phyloP scores from a whole-genome alignment of 768 basidiomycete genomes.

The Astraeus odoratus region DNA sequence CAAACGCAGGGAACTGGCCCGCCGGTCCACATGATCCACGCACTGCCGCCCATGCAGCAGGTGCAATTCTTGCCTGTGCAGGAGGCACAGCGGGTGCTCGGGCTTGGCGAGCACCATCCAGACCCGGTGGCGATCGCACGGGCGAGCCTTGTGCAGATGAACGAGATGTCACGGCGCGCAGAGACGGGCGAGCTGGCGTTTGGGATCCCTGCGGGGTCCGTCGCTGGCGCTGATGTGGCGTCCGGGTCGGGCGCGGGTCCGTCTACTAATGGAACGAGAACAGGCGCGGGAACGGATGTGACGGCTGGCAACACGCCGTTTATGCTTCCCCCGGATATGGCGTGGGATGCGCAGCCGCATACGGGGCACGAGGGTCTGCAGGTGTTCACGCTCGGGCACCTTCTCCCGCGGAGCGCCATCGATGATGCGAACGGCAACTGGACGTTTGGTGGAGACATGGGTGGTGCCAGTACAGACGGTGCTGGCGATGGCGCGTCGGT shows the following conservation, averaged over 20 bases:
- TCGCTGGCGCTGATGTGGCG: constrained; percentile 8
- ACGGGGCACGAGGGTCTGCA: constrained; percentile 58
- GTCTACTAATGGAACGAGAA: neutral
- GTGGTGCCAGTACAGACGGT: constrained; percentile 2
- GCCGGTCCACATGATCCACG: constrained; percentile 1
- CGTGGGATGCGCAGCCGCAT: constrained; percentile 23
- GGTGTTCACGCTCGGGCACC: constrained; percentile 75
- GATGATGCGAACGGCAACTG: constrained; percentile 55
- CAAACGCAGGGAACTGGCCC: neutral
- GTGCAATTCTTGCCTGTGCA: constrained; percentile 48
- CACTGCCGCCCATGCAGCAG: constrained; percentile 5
- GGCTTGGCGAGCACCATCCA: constrained; percentile 31
- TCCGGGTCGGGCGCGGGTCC: constrained; percentile 1
- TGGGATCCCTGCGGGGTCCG: constrained; percentile 24
- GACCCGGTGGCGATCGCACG: constrained; percentile 53
- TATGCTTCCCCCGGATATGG: constrained; percentile 17
- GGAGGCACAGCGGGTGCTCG: constrained; percentile 47
- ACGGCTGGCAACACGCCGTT: constrained; percentile 23
- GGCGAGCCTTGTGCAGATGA: constrained; percentile 70
- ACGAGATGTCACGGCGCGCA: constrained; percentile 64
- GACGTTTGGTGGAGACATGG: constrained; percentile 40
- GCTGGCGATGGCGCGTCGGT: constrained; percentile 13
- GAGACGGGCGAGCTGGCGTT: constrained; percentile 28
- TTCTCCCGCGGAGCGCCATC: constrained; percentile 50
- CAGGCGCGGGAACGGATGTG: constrained; percentile 12